Evolutionary conservation across 176 grass and related monocot genomes (phyloP).

Genomic region (Carex parvula): DNA sequence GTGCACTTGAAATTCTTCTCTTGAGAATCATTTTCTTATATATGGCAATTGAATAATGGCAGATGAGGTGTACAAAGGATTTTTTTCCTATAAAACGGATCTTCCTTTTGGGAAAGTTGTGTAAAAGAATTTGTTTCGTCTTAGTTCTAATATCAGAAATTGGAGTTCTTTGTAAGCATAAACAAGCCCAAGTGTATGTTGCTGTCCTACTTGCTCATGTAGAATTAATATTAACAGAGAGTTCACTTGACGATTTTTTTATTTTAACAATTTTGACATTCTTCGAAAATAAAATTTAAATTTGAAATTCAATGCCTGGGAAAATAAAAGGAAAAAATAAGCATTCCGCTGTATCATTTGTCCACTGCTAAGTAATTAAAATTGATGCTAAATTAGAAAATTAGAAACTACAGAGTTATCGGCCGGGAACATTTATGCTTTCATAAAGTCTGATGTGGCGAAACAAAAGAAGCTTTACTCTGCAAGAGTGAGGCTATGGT

Average conservation of each 20-base stretch:
- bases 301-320: too few relatives aligned
- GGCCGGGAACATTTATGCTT: too few relatives aligned
- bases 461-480: too few relatives aligned
- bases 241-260: not conserved
- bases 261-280: too few relatives aligned
- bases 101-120: not conserved
- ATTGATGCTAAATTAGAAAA: too few relatives aligned
- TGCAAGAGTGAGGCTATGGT: too few relatives aligned
- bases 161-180: not conserved
- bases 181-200: not conserved
- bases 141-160: not conserved
- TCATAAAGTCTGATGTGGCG: too few relatives aligned
- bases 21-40: not conserved
- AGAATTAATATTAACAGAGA: not conserved
- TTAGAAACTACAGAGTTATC: too few relatives aligned
- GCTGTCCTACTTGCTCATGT: not conserved
- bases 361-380: too few relatives aligned
- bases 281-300: too few relatives aligned
- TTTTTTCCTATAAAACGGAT: too few relatives aligned
- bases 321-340: too few relatives aligned
- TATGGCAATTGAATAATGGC: not conserved
- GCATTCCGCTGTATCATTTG: not conserved
- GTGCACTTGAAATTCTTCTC: not conserved
- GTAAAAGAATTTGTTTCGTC: not conserved
- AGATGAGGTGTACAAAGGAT: not conserved